Evolutionary conservation across 805 yeast species (phyloP).

Genomic region (Candida cerambycidarum): DNA sequence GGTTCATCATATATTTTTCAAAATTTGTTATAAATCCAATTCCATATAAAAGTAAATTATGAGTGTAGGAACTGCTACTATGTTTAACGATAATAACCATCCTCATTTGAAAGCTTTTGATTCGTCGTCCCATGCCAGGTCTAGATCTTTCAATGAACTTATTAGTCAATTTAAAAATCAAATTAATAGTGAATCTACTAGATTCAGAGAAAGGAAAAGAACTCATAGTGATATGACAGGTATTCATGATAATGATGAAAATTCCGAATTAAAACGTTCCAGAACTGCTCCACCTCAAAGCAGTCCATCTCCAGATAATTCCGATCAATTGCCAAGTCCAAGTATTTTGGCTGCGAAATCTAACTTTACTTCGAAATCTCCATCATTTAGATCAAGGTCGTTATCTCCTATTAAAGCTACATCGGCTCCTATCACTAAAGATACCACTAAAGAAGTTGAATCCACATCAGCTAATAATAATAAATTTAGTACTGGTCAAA

Average conservation of each 20-base stretch:
- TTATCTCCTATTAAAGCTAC: constrained; percentile 23
- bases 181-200: constrained; percentile 13
- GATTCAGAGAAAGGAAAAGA: constrained; percentile 24
- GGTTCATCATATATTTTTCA: constrained; percentile 6
- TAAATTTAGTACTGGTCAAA: constrained; percentile 5
- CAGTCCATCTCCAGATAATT: constrained; percentile 20
- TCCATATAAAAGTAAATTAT: constrained; percentile 16
- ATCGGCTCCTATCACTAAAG: not conserved
- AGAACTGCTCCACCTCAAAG: constrained; percentile 49
- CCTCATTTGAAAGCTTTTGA: constrained; percentile 19
- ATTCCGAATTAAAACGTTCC: constrained; percentile 30
- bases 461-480: constrained; percentile 5
- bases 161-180: constrained; percentile 26
- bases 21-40: not conserved
- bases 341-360: not conserved
- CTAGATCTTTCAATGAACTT: constrained; percentile 37
- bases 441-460: not conserved
- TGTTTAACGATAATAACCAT: constrained; percentile 33
- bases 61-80: constrained; percentile 32
- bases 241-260: constrained; percentile 11
- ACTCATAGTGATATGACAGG: constrained; percentile 24
- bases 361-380: constrained; percentile 4
- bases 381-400: constrained; percentile 23
- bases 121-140: constrained; percentile 27
- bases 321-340: not conserved